Evolutionary conservation across 306 rosid species (phyloP), one percentile per base, ranked within the genome.

Genomic region (Potentilla sterilis): DNA sequence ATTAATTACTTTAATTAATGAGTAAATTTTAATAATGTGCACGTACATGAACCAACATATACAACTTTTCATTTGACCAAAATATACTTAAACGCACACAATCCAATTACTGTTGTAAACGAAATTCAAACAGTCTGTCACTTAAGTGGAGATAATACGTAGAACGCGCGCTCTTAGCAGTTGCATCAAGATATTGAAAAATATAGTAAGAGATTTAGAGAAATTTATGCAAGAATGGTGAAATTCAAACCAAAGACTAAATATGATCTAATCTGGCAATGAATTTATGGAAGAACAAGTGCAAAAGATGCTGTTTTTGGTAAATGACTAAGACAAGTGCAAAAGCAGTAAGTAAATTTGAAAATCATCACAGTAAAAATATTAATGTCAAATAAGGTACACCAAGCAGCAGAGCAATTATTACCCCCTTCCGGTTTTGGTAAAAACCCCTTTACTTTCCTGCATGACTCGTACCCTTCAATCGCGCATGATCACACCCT

Each of bases 341-440:
- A 62, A 34, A 61, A 32, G 12, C 67, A 62, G 1, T 0, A 1
- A 1, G 67, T 37, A 38, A 28, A 65, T 34, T 63, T 38, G 12
- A n/a, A 24, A 85, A 73, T 65, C 21, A 77, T 5, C 54, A 48
- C 54, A 48, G n/a, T 48, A 12, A 48, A 81, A 72, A 69, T 47
- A 74, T 22, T 41, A 44, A 58, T 73, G 73, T 48, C 77, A 80
- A 28, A 59, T 75, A 82, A 74, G 69, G 83, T 80, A 80, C 78
- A 75, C 70, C 67, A 69, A 7, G 42, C 9, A 43, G 35, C 85
- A 69, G 85, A 75, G 77, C 85, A 77, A 83, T 83, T 79, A 81
- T 74, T 76, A 69, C 66, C 77, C 40, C 54, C 62, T 10, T 76
- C 80, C 77, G 66, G 57, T 75, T 74, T 41, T 42, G 77, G 77